Evolutionary conservation across 2,329 filamentous ascomycete genomes (phyloP), one percentile per base, ranked within the genome.

Genomic region (Botryotinia convoluta): DNA sequence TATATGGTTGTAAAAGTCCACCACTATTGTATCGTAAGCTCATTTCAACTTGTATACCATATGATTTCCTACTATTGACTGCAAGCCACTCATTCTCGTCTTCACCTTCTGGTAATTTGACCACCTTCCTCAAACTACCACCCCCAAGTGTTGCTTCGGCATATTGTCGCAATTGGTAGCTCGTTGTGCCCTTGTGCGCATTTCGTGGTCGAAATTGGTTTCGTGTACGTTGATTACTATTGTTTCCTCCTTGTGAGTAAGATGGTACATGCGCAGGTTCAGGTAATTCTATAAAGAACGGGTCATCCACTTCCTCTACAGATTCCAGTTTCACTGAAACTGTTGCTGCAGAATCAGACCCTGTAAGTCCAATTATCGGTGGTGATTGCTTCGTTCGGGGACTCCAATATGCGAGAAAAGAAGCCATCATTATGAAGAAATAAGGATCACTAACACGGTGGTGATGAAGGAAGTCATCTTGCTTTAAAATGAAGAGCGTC

Each of bases 1-100:
- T 86, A 99, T 97, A 84, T 99, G 96, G 86, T 99, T 99, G 89
- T 99, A 99, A 84, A 99, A 99, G 84, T 99, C 96, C 85, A 99
- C 96, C 86, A 99, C 95, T 97, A 78, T 69, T n/a, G 29, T 62
- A 29, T 32, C 26, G 75, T 84, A 70, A 84, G 81, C 39, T 68
- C 74, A 48, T 60, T 39, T n/a, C 18, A 42, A 29, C 42, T n/a
- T 22, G 45, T 45, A 32, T 48, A 45, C 10, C 39, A 61, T 57
- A 20, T 18, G 26, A 7, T 39, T 59, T 57, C 78, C 90, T 85
- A 97, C 95, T 93, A 84, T 99, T 99, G 79, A 99, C 96, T 42
- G 96, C 96, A 75, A 99, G 84, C 96, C 96, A 99, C 84, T 99
- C 96, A 82, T 98, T 97, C 84, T 97, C 88, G 81, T 99, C 96